A percentile compares a stretch with the other conserved stretches of the same genome.
Evolutionary conservation across 345 rosid genomes (phyloP).

Genomic region (Brassica juncea): DNA sequence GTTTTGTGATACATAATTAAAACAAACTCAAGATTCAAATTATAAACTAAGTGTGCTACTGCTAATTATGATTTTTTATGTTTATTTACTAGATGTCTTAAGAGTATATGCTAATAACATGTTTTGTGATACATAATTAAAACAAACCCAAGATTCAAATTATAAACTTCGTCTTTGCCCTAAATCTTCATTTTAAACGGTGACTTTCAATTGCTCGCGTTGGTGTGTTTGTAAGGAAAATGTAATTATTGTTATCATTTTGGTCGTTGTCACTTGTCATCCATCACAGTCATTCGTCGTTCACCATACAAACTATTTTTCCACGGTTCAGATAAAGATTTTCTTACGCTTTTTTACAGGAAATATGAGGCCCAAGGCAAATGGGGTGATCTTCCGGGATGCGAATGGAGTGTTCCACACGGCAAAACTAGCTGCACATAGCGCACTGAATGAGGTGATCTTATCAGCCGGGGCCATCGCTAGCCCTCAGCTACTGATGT

Average conservation of each 20-base stretch:
- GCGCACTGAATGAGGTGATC: constrained; percentile 54
- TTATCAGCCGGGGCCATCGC: constrained; percentile 78
- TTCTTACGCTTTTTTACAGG: background rate
- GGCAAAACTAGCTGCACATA: constrained; percentile 41
- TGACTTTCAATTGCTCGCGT: background rate
- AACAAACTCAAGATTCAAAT: background rate
- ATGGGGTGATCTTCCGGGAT: constrained; percentile 65
- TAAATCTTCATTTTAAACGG: background rate
- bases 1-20: background rate
- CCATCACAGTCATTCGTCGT: background rate
- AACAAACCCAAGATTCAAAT: background rate
- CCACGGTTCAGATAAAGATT: background rate
- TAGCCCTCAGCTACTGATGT: constrained; percentile 76
- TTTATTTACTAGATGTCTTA: background rate
- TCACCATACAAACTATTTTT: background rate
- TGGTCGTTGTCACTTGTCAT: background rate
- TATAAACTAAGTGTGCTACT: background rate
- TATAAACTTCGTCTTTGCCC: background rate
- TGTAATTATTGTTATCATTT: background rate
- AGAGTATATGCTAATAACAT: background rate
- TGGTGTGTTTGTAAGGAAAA: background rate
- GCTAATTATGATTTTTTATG: background rate
- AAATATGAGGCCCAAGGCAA: constrained; percentile 51
- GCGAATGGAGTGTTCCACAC: constrained; percentile 44
- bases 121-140: background rate